Base-by-base conservation (phyloP, 192 early-diverging fungal species). In the Lunasporangiospora selenospora region DNA sequence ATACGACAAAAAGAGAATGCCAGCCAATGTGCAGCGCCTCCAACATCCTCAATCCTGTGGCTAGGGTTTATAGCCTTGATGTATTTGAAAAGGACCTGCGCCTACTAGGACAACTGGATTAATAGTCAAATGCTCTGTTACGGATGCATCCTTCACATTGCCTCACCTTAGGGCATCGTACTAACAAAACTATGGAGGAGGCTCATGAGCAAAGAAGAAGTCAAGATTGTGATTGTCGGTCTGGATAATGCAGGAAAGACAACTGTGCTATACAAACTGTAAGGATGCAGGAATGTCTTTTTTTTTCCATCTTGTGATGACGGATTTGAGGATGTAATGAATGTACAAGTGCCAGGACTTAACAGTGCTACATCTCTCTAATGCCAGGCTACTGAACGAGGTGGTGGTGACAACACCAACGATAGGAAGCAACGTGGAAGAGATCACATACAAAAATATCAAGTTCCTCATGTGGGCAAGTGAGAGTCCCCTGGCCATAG, bases 191-290 rank as follows among this genome's bases (percentile, higher is more conserved):
- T 88, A 32, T 88, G 85, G 85, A 73, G 78, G 18, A 78, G 69
- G 46, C 64, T 88, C 6, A 84, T 84, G 54, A 82, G 79, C 45
- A 76, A 86, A 56, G 76, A 84, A 24, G 84, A 89, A 50, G 81
- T 87, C 43, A 89, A 89, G 75, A 88, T 89, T 44, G 81, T 90
- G 9, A 85, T 89, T 38, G 88, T 89, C 24, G 88, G 88, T 12
- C 55, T 89, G 37, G 88, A 89, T 65, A 89, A 89, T 75, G 88
- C 88, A 45, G 88, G 88, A 44, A 89, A 89, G 62, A 89, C 88
- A 0, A 89, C 88, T 10, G 76, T 85, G 26, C 63, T 85, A 19
- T 87, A 87, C 67, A 84, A 84, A 58, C 55, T 87, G 82, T 82
- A 77, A 62, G 76, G 44, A 30, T 34, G 23, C 7, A 49, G 21